Percentiles rank a stretch among this genome's conserved stretches.
phyloP scores from a whole-genome alignment of 129 eudicot genomes.

The Pulicaria dysenterica region DNA sequence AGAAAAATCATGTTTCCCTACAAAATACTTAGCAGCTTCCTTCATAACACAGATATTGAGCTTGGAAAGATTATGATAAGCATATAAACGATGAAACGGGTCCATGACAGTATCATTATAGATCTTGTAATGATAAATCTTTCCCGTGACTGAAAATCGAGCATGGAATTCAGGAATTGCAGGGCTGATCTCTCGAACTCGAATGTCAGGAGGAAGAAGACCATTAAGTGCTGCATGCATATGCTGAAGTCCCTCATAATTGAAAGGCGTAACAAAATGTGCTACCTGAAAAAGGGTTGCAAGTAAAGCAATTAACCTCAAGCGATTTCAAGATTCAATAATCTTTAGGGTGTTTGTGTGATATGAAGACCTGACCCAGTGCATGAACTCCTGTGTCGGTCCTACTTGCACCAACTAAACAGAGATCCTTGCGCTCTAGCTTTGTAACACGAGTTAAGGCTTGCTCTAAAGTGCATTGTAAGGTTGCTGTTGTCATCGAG shows the following conservation, averaged over 20 bases:
- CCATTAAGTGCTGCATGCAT: slow-evolving; percentile 83
- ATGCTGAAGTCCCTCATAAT: slow-evolving; percentile 56
- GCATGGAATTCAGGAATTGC: slow-evolving; percentile 89
- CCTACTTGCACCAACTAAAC: slow-evolving; percentile 86
- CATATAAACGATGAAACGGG: slow-evolving; percentile 75
- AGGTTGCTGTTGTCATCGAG: slow-evolving; percentile 70
- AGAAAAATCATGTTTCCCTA: slow-evolving; percentile 86
- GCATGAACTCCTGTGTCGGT: slow-evolving; percentile 96
- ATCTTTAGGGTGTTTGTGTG: not conserved
- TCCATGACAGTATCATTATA: slow-evolving; percentile 76
- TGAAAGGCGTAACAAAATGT: slow-evolving; percentile 82
- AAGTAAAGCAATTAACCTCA: slow-evolving; percentile 9
- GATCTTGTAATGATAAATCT: slow-evolving; percentile 75
- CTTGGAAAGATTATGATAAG: slow-evolving; percentile 68
- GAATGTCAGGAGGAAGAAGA: slow-evolving; percentile 81
- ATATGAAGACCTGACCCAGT: slow-evolving; percentile 73
- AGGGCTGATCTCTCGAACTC: slow-evolving; percentile 66
- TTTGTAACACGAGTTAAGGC: slow-evolving; percentile 70
- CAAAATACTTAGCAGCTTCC: slow-evolving; percentile 65
- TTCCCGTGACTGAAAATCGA: slow-evolving; percentile 79
- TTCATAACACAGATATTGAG: slow-evolving; percentile 68
- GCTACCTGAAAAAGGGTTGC: slow-evolving; percentile 58
- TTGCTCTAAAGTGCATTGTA: slow-evolving; percentile 67
- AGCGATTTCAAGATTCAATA: not conserved
- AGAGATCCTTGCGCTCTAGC: slow-evolving; percentile 61